A percentile compares a stretch with the other conserved stretches of the same genome.
Evolutionary conservation across 148 eudicot species (phyloP).

Genomic region (Simmondsia chinensis): DNA sequence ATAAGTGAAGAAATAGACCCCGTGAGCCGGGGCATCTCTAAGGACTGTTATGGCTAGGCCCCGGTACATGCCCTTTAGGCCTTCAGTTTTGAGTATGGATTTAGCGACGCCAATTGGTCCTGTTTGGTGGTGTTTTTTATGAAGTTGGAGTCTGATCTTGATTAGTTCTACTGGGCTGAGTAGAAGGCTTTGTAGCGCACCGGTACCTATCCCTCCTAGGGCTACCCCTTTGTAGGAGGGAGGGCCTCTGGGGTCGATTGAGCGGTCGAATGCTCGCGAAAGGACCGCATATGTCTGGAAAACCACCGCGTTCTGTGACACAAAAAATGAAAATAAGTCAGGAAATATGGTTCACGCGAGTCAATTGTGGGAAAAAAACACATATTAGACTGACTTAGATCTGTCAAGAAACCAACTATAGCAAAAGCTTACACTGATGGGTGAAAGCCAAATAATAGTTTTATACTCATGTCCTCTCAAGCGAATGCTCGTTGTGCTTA

Average conservation of each 20-base stretch:
- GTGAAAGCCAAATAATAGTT: too few species aligned
- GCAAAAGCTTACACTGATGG: too few species aligned
- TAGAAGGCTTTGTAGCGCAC: conserved; percentile 74
- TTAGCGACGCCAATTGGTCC: conserved; percentile 58
- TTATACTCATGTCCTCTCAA: too few species aligned
- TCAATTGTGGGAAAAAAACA: too few species aligned
- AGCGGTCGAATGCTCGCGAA: conserved; percentile 56
- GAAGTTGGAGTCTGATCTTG: conserved; percentile 78
- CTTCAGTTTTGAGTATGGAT: conserved; percentile 42
- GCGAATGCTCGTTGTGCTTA: not conserved
- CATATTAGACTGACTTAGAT: too few species aligned
- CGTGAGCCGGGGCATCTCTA: conserved; percentile 83
- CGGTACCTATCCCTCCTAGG: conserved; percentile 81
- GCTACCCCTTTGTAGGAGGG: conserved; percentile 73
- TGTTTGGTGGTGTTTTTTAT: conserved; percentile 12
- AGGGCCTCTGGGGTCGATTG: conserved; percentile 33
- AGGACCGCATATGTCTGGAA: conserved; percentile 78
- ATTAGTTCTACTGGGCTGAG: conserved; percentile 74
- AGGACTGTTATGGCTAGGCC: conserved; percentile 70
- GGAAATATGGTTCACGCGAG: too few species aligned
- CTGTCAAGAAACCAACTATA: too few species aligned
- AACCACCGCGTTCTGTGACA: conserved; percentile 82
- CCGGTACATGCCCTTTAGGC: conserved; percentile 57
- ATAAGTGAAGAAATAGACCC: conserved; percentile 73
- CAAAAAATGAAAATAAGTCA: not conserved